Base-by-base conservation (phyloP, 805 yeast genomes). In the Teunomyces tritomae region DNA sequence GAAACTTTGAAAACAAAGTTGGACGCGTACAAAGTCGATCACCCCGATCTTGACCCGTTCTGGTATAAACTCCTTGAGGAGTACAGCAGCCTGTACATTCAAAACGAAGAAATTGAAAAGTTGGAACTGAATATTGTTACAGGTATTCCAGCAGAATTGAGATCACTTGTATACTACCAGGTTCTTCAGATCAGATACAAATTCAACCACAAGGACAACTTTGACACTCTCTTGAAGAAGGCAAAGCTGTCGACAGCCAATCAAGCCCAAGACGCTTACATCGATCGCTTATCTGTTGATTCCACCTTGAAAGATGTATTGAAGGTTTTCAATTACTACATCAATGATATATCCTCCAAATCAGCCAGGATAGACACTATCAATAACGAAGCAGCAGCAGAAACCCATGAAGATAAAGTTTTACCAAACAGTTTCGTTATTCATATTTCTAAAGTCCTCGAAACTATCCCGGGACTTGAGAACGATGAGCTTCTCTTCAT, bases 161-260 rank as follows among this genome's bases (percentile, higher is more conserved):
- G 76, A 36, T 56, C 64, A 3, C 47, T 61, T n/a, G 62, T 68
- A 0, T 73, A 73, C 46, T 54, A 67, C 40, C 67, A 64, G 46
- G 57, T 60, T 3, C 55, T 71, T 43, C 67, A 65, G 45, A 61
- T 71, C 2, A 57, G 61, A 43, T 56, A 62, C 49, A 58, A 54
- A 29, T 51, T 70, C 39, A 69, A 61, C 39, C 49, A 45, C 17
- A 61, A 61, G 44, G 70, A 64, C 34, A 58, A 57, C 16, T 73
- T 65, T 46, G 59, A 56, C 5, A 59, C 59, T 27, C 49, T 73
- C 20, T 54, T 67, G 46, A 59, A 58, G 44, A 63, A 65, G 44
- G 52, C 57, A 28, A 42, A 41, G 17, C 39, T 40, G 17, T 42
- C 42, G 32, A 44, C 49, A 5, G 39, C 39, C 8, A 41, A 37